Base-by-base conservation (phyloP, 2,329 filamentous ascomycete genomes). In the Xylaria sp. region DNA sequence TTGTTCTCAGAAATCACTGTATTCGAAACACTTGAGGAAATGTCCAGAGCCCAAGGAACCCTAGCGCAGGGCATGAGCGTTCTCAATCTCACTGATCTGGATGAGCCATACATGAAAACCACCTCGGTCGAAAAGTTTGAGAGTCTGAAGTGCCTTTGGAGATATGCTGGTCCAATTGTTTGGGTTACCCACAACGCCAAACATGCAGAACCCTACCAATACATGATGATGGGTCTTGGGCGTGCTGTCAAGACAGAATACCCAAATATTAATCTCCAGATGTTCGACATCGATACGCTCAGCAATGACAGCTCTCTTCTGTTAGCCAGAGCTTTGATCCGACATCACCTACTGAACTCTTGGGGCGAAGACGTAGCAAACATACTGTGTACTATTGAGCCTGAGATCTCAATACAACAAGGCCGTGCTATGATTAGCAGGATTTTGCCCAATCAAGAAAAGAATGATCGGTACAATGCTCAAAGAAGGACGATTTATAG, bases 71-170 rank as follows among this genome's bases (percentile, higher is more conserved):
- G 23, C 3, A 49, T 42, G 37, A 58, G 52, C 25, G 61, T 74
- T 3, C 21, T 73, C 9, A 61, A 57, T 28, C 55, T 74, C 21
- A 37, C 67, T 3, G 72, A 74, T 0, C 64, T 75, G 1, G 73
- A 75, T 57, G 28, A 60, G 7, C 70, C 73, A 4, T 55, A 70
- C 1, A 72, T 75, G 51, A 45, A 70, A 40, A 54, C 60, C 14
- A 42, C 72, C 2, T 67, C 66, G 12, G 9, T 35, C 0, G 51
- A 40, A 28, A 61, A 58, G 15, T 31, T 65, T 8, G 51, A 55
- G 8, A 51, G 28, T 12, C 50, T 65, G 11, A 60, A 65, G 31
- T 15, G 7, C 2, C 40, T 61, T 1, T 51, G 33, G 21, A 21
- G 37, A 4, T 12, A 23, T 7, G 42, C 53, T 7, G 37, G 50